These are phyloP conservation scores for Euphrasia confusa DNA, from an alignment of 257 asterid genomes.

Conservation along the genomic window DNA sequence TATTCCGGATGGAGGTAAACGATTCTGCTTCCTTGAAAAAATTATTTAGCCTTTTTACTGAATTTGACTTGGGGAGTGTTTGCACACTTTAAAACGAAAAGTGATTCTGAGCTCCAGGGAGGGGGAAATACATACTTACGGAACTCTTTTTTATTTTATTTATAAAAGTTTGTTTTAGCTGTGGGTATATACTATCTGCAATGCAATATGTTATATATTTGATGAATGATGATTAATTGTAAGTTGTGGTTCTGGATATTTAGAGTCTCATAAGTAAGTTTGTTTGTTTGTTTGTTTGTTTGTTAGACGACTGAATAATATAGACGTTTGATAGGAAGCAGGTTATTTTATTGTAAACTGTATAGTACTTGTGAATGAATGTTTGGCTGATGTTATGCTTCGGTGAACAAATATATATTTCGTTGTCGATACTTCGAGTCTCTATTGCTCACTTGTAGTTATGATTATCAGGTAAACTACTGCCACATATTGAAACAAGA, in stretches of 20 bases:
- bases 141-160: background rate
- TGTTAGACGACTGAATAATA: background rate
- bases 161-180: background rate
- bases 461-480: conserved; percentile 62
- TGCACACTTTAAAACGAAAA: too few relatives aligned
- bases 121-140: too few relatives aligned
- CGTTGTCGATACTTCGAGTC: too few relatives aligned
- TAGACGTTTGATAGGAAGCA: background rate
- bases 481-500: conserved; percentile 71
- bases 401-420: too few relatives aligned
- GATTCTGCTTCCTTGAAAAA: conserved; percentile 2
- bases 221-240: conserved; percentile 4
- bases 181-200: conserved; percentile 9
- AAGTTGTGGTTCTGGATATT: background rate
- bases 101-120: too few relatives aligned
- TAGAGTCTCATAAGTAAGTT: background rate
- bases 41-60: too few relatives aligned
- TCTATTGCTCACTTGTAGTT: conserved; percentile 21
- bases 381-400: background rate
- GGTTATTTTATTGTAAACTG: background rate
- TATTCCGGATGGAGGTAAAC: conserved; percentile 92
- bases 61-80: background rate
- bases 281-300: background rate
- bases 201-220: background rate
- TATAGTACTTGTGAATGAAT: background rate